Percentiles rank a stretch among this genome's conserved stretches.
phyloP scores from a whole-genome alignment of 345 rosid genomes.

The Psidium guajava region DNA sequence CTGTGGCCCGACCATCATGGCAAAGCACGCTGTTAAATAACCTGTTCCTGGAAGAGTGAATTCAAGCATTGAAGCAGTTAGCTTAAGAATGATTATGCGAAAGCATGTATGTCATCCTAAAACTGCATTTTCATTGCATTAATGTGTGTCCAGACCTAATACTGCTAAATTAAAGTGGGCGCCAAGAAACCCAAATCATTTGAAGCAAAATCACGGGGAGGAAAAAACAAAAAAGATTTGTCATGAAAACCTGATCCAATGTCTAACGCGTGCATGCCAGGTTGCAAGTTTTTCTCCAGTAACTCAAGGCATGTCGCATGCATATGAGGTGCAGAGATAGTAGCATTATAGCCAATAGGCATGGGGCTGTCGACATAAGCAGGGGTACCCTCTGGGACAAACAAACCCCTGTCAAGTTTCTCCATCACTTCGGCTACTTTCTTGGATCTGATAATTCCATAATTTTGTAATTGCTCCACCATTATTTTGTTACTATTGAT shows the following conservation, averaged over 20 bases:
- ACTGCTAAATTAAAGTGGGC: not conserved
- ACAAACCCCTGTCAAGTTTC: slow-evolving; percentile 70
- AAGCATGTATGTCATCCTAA: not conserved
- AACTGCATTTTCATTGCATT: not conserved
- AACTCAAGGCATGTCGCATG: slow-evolving; percentile 88
- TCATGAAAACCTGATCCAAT: slow-evolving; percentile 76
- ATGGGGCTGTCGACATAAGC: slow-evolving; percentile 79
- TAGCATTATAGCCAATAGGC: slow-evolving; percentile 88
- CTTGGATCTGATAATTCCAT: slow-evolving; percentile 50
- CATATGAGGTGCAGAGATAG: slow-evolving; percentile 99
- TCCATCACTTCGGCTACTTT: slow-evolving; percentile 84
- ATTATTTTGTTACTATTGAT: slow-evolving; percentile 42
- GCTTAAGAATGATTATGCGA: not conserved
- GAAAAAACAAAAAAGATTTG: not conserved
- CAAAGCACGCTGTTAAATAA: slow-evolving; percentile 90
- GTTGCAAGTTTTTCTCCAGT: slow-evolving; percentile 68
- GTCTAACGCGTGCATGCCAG: slow-evolving; percentile 88
- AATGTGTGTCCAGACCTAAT: not conserved
- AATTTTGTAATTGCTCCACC: slow-evolving; percentile 61
- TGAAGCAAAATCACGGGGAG: not conserved
- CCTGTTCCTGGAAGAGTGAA: slow-evolving; percentile 55
- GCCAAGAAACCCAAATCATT: not conserved
- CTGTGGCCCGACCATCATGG: slow-evolving; percentile 73
- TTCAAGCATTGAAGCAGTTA: not conserved
- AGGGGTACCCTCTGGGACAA: slow-evolving; percentile 60